Evolutionary conservation across 768 basidiomycete species (phyloP).

Genomic region (Mycena latifolia): DNA sequence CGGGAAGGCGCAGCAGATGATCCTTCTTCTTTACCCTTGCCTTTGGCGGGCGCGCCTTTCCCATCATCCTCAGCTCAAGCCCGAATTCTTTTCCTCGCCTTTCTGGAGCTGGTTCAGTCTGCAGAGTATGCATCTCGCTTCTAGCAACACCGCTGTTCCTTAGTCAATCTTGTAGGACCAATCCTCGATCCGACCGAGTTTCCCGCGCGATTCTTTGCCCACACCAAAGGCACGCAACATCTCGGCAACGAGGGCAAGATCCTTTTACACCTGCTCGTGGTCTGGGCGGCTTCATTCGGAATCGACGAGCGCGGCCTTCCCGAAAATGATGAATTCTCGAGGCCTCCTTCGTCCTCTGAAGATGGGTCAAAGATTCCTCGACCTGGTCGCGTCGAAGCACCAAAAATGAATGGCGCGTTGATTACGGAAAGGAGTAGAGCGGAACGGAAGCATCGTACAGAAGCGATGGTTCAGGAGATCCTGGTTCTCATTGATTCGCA

Average conservation of each 20-base stretch:
- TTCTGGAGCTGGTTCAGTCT: constrained; percentile 90
- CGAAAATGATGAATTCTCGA: constrained; percentile 42
- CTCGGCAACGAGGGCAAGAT: constrained; percentile 83
- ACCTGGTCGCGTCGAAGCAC: constrained; percentile 25
- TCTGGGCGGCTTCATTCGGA: constrained; percentile 93
- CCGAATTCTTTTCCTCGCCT: constrained; percentile 84
- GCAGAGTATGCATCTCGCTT: constrained; percentile 70
- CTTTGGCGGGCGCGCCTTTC: constrained; percentile 56
- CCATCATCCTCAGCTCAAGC: constrained; percentile 74
- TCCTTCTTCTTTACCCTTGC: constrained; percentile 46
- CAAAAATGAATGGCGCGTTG: constrained; percentile 44
- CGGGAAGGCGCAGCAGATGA: constrained; percentile 67
- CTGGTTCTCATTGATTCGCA: constrained; percentile 85
- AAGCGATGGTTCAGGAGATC: constrained; percentile 81
- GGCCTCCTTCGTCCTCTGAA: constrained; percentile 35
- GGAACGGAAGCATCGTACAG: constrained; percentile 66
- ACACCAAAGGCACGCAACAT: constrained; percentile 68
- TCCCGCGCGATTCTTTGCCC: constrained; percentile 75
- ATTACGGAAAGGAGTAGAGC: constrained; percentile 50
- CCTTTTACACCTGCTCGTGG: constrained; percentile 82
- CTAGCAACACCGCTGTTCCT: constrained; percentile 22
- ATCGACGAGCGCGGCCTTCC: constrained; percentile 83
- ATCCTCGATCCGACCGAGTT: constrained; percentile 88
- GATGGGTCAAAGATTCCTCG: constrained; percentile 29
- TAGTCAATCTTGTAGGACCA: constrained; percentile 68